Evolutionary conservation across 202 grass and related monocot species (phyloP).

Genomic region (Bolboschoenoplectus hybrid): DNA sequence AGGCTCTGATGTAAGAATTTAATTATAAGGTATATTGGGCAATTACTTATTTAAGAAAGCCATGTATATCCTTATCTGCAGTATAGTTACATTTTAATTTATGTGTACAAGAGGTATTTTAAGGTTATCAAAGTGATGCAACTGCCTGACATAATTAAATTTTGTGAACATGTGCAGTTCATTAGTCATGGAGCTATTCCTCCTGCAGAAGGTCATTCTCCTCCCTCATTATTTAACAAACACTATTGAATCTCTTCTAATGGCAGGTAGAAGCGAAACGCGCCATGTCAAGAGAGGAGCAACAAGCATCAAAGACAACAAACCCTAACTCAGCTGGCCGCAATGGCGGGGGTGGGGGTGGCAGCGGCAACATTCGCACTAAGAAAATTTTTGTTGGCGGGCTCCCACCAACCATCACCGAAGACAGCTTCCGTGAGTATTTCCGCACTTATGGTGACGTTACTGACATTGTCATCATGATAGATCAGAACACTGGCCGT

Average conservation of each 20-base stretch:
- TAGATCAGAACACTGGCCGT: constrained; percentile 91
- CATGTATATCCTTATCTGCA: constrained; percentile 16
- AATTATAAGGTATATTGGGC: neutral
- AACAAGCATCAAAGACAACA: constrained; percentile 69
- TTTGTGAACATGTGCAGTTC: neutral
- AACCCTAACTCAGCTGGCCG: constrained; percentile 64
- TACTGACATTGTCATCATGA: constrained; percentile 94
- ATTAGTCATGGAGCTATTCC: neutral
- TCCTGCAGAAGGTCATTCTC: neutral
- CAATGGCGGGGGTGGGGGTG: constrained; percentile 36
- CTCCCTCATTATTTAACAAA: neutral
- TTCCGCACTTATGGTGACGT: constrained; percentile 72
- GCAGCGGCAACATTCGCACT: constrained; percentile 47
- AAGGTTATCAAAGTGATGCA: too few relatives aligned
- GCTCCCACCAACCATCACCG: constrained; percentile 77
- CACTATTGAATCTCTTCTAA: constrained; percentile 28
- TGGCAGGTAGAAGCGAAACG: constrained; percentile 93
- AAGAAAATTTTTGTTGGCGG: constrained; percentile 99
- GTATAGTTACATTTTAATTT: neutral
- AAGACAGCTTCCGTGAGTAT: constrained; percentile 86
- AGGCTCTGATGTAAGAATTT: neutral
- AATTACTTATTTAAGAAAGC: neutral
- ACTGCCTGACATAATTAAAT: neutral
- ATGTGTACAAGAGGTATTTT: neutral
- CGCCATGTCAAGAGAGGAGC: constrained; percentile 93